Conservation (phyloP, 345 rosid species). For the Lagerstroemia speciosa region DNA sequence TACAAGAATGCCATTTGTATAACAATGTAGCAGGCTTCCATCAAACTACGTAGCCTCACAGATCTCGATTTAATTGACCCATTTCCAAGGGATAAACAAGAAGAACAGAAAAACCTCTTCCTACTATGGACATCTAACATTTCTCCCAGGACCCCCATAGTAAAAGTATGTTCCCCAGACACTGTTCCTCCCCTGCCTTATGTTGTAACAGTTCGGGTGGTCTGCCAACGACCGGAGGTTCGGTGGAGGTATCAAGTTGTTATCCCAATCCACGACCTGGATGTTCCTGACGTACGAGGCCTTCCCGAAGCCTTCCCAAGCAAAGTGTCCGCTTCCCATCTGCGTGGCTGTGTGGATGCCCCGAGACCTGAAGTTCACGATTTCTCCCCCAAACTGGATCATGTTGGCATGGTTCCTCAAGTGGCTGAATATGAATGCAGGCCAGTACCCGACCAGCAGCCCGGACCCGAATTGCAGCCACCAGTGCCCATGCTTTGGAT, state of each 20-base stretch:
- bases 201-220: constrained; percentile 83
- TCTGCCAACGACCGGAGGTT: constrained; percentile 73
- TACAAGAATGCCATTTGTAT: too few species aligned
- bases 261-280: constrained; percentile 93
- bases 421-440: constrained; percentile 78
- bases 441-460: constrained; percentile 91
- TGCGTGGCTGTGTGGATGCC: constrained; percentile 84
- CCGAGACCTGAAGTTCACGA: constrained; percentile 65
- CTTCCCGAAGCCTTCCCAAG: constrained; percentile 73
- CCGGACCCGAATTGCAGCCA: constrained; percentile 90
- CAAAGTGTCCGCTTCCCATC: constrained; percentile 97
- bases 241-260: constrained; percentile 63
- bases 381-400: constrained; percentile 95
- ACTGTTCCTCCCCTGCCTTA: constrained; percentile 68
- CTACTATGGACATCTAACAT: constrained; percentile 65
- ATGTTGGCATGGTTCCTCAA: constrained; percentile 82
- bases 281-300: constrained; percentile 84
- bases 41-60: too few species aligned
- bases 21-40: too few species aligned
- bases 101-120: not conserved
- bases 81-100: not conserved
- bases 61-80: too few species aligned
- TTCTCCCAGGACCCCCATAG: constrained; percentile 97
- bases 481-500: constrained; percentile 98
- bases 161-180: constrained; percentile 97